These are phyloP conservation scores for Fonsecaea nubica DNA, from an alignment of 2,329 filamentous ascomycete species.

Conservation along the genomic window DNA sequence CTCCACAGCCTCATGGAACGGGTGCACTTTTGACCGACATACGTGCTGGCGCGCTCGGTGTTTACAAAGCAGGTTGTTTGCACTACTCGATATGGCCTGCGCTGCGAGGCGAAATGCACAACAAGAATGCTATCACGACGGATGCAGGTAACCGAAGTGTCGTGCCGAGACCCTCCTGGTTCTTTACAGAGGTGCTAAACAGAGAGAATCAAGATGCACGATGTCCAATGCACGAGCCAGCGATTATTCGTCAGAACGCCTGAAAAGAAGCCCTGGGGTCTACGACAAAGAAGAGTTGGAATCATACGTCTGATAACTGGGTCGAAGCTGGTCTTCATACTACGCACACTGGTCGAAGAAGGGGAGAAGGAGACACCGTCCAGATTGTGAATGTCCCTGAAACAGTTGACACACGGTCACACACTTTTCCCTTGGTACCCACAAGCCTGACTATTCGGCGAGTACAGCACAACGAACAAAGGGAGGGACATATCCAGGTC, in stretches of 20 bases:
- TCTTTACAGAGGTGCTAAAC: not conserved
- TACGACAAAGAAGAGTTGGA: not conserved
- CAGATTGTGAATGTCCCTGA: not conserved
- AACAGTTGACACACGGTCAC: not conserved
- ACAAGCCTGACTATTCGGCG: not conserved
- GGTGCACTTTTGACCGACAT: slow-evolving; percentile 18
- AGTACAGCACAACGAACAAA: not conserved
- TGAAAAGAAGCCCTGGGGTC: not conserved
- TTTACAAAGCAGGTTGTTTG: not conserved
- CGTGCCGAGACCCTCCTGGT: not conserved
- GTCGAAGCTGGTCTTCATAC: no score
- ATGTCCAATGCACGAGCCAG: not conserved
- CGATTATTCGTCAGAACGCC: not conserved
- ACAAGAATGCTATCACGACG: not conserved
- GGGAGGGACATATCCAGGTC: not conserved
- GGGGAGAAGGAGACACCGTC: no score
- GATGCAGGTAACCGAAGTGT: not conserved
- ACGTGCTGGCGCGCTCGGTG: not conserved
- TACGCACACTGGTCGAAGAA: no score
- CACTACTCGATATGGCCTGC: not conserved
- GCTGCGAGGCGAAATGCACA: not conserved
- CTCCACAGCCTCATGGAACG: slow-evolving; percentile 14
- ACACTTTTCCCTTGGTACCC: no score
- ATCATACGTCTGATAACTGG: not conserved
- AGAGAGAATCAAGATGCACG: not conserved